phyloP scores from a whole-genome alignment of 2,329 filamentous ascomycete genomes.

The Phaeosphaeriaceae sp. region DNA sequence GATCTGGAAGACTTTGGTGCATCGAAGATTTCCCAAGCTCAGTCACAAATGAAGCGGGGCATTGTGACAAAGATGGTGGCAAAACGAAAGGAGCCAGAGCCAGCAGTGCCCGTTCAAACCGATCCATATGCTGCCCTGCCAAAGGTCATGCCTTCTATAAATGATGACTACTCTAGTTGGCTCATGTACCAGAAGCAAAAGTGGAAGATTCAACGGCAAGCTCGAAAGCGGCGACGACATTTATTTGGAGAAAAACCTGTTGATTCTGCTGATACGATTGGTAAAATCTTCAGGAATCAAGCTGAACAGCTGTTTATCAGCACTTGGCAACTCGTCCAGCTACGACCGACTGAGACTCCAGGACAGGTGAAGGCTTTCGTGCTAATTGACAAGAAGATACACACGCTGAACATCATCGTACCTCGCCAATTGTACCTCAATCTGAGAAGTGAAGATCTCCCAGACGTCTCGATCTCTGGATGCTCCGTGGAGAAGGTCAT shows the following conservation, averaged over 20 bases:
- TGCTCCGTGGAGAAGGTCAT: conserved; percentile 93
- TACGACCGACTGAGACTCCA: conserved; percentile 80
- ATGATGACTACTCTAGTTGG: conserved; percentile 86
- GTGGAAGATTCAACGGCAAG: conserved; percentile 97
- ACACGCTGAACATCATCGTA: conserved; percentile 86
- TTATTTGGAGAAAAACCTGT: conserved; percentile 85
- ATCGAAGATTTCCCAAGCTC: conserved; percentile 56
- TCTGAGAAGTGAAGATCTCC: conserved; percentile 83
- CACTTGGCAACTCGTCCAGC: conserved; percentile 93
- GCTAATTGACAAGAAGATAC: conserved; percentile 90
- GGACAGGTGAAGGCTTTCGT: conserved; percentile 89
- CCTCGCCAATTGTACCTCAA: conserved; percentile 91
- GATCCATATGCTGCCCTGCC: conserved; percentile 87
- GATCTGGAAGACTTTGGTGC: conserved; percentile 83
- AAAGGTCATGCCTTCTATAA: conserved; percentile 80
- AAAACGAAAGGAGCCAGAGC: conserved; percentile 57
- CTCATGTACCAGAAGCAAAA: conserved; percentile 96
- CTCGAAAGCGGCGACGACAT: conserved; percentile 82
- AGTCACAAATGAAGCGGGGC: conserved; percentile 50
- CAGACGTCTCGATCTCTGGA: conserved; percentile 83
- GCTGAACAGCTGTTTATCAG: conserved; percentile 88
- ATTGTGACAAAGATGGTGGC: conserved; percentile 54
- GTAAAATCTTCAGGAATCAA: conserved; percentile 85
- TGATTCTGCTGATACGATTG: conserved; percentile 65
- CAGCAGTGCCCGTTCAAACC: conserved; percentile 60